Base-by-base conservation (phyloP, 768 basidiomycete species). In the Pholiota molesta region DNA sequence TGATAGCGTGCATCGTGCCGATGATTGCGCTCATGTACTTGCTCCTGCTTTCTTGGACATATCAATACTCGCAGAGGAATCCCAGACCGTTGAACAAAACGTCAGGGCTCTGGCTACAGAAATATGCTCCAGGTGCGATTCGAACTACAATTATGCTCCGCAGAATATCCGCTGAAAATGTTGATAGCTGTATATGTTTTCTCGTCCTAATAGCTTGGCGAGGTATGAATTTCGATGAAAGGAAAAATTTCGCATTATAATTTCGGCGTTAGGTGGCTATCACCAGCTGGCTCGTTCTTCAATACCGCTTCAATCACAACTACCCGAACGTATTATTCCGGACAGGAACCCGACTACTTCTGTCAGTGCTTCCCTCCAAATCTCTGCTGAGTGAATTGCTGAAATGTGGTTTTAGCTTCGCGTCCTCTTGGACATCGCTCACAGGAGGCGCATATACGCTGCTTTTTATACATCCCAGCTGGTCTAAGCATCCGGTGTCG, bases 401-500 rank as follows among this genome's bases (percentile, higher is more conserved):
- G 57, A 17, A 5, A 7, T 19, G 19, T 14, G 54, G 39, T 17
- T 51, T 26, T 63, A 89, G 88, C 56, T 87, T 87, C 66, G 73
- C 79, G 17, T 79, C 85, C 2, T 85, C 80, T 66, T 89, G 88
- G 88, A 88, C 88, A 28, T 72, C 80, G 3, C 62, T 84, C 6
- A 87, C 83, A 17, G 80, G 83, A 11, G 81, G 80, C 28, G 74
- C 73, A 21, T 84, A 83, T 59, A 80, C 82, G n/a, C 71, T 87
- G 42, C 78, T 88, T 39, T 86, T 88, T 69, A 72, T 88, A 5
- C 86, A 89, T 67, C 86, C 86, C 0, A 72, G 74, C 16, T 86
- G 83, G 81, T 83, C 85, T 19, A 80, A 74, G 60, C 79, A 81
- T 59, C 78, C 83, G 3, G 63, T 86, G 16, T 77, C 82, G 10